Evolutionary conservation across 345 rosid species (phyloP).

Genomic region (Draba incana): DNA sequence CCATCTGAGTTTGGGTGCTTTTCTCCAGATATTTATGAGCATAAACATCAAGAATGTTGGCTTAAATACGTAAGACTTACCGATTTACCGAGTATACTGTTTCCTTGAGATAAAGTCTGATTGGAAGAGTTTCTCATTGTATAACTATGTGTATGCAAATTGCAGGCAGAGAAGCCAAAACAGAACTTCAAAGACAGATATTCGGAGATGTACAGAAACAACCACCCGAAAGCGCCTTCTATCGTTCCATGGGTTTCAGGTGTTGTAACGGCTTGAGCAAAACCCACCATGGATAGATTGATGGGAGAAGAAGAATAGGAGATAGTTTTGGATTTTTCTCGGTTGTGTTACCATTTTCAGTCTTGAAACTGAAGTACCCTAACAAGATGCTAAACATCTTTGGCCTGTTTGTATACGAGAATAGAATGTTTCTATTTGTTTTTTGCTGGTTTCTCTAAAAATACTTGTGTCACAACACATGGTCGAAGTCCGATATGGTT

Average conservation of each 20-base stretch:
- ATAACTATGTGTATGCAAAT: constrained; percentile 25
- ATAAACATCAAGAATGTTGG: constrained; percentile 91
- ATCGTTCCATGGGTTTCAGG: constrained; percentile 97
- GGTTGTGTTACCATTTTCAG: constrained; percentile 20
- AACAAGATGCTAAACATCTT: constrained; percentile 37
- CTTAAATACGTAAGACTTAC: constrained; percentile 77
- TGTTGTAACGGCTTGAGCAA: constrained; percentile 55
- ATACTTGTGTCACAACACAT: constrained; percentile 20
- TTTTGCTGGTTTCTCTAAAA: not conserved
- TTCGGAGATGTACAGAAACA: constrained; percentile 70
- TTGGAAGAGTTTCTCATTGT: constrained; percentile 6
- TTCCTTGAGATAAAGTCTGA: constrained; percentile 8
- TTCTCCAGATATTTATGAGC: constrained; percentile 91
- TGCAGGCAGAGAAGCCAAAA: constrained; percentile 83
- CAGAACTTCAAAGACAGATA: constrained; percentile 77
- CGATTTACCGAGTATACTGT: not conserved
- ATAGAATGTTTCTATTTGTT: constrained; percentile 17
- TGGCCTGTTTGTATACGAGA: constrained; percentile 40
- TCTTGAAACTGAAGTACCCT: constrained; percentile 12
- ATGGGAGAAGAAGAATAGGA: constrained; percentile 27
- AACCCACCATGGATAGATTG: constrained; percentile 20
- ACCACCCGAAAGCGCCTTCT: constrained; percentile 82
- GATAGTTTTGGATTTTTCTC: constrained; percentile 8
- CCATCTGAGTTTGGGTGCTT: constrained; percentile 81
- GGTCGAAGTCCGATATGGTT: constrained; percentile 15